Base-by-base conservation (phyloP, 176 grass and related monocot species). In the Themeda triandra region DNA sequence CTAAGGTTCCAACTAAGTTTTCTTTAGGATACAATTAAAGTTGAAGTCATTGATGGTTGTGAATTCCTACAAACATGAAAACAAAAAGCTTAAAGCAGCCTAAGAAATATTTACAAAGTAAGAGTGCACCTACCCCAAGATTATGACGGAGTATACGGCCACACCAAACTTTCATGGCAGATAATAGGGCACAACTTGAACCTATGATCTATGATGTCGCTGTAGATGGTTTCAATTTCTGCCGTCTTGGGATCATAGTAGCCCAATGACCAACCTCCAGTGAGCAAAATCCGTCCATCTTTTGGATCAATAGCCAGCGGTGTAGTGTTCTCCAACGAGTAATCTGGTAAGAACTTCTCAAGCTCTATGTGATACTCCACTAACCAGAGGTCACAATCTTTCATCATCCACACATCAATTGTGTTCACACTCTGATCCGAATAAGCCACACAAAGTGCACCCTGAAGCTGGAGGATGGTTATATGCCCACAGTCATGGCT, bases 131-230 rank as follows among this genome's bases (percentile, higher is more conserved):
- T 79, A 66, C 41, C 27, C 1, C 12, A 23, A 46, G 45, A 56
- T 39, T 76, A 84, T 12, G 8, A 31, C 0, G 12, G 63, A 45
- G 45, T 35, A 31, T n/a, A 75, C 8, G 63, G 83, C 46, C 45
- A 69, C 73, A 85, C 73, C 41, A 85, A 85, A 69, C 83, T 85
- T 85, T 77, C 83, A 42, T 77, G 45, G 48, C 62, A 84, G n/a
- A 84, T 66, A 76, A 84, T 69, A 53, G 73, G 63, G 29, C 48
- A 41, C 7, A 77, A 41, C 36, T 77, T 85, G 8, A 1, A 4
- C 2, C 0, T 2, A 8, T 69, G 25, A 17, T 85, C 33, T 37
- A 58, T 51, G 63, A 27, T 6, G 19, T 10, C 15, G 15, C 18
- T 77, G 63, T 68, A 84, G 32, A 85, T 85, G 32, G 45, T 77